Evolutionary conservation across 495 filamentous ascomycete species (phyloP).

Genomic region (Cenococcum geophilum): DNA sequence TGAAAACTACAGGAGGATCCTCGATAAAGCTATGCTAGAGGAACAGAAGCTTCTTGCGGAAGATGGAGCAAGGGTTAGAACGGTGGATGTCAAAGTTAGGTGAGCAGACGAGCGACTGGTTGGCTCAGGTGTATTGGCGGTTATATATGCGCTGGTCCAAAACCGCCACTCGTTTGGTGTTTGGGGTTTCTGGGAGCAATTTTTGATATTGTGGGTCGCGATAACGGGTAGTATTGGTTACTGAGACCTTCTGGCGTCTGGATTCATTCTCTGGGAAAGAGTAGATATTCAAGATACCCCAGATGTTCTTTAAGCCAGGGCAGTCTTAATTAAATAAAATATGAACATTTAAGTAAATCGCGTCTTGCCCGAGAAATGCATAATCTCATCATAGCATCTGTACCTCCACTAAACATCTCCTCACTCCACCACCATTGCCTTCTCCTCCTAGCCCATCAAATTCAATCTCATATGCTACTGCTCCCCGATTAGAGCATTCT

Average conservation of each 20-base stretch:
- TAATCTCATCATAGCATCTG: conserved; percentile 36
- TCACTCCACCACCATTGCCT: conserved; percentile 43
- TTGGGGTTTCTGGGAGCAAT: no score
- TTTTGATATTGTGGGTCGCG: no score
- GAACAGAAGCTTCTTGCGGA: background rate
- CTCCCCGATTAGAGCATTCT: conserved; percentile 51
- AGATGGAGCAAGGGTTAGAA: background rate
- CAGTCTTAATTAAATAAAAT: no score
- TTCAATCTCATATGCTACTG: conserved; percentile 46
- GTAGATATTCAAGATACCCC: no score
- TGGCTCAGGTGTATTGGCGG: background rate
- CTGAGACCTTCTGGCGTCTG: no score
- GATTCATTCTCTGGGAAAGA: no score
- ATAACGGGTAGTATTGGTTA: no score
- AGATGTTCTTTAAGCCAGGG: no score
- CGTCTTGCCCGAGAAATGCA: no score
- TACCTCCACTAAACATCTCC: conserved; percentile 41
- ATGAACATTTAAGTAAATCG: no score
- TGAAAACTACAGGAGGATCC: conserved; percentile 47
- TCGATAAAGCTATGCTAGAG: conserved; percentile 26
- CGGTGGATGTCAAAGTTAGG: background rate
- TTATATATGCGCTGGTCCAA: no score
- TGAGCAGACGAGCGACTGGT: background rate
- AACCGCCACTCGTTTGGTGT: no score
- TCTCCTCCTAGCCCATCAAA: conserved; percentile 46